Conservation (phyloP, 2,329 filamentous ascomycete genomes). For the Scedosporium boydii region DNA sequence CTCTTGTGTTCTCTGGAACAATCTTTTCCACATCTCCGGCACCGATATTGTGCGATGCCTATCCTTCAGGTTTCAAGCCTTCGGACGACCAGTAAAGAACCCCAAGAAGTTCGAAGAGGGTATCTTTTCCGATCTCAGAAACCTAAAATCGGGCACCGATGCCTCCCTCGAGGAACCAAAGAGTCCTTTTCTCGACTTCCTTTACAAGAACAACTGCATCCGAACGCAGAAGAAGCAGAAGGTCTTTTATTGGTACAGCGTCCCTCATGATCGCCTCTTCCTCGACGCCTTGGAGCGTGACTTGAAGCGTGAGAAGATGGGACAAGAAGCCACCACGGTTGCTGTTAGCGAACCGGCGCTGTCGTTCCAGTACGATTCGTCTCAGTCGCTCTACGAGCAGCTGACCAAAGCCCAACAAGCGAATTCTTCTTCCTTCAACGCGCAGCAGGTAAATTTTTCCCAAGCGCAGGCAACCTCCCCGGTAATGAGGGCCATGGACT, state of each 20-base stretch:
- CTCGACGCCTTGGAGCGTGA: slow-evolving; percentile 95
- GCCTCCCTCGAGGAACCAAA: slow-evolving; percentile 97
- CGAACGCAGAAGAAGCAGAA: slow-evolving; percentile 99
- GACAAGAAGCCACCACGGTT: slow-evolving; percentile 92
- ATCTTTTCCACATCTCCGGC: slow-evolving; percentile 97
- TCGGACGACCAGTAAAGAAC: slow-evolving; percentile 97
- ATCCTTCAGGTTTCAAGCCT: slow-evolving; percentile 96
- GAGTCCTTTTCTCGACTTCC: slow-evolving; percentile 94
- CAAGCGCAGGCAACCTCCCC: slow-evolving; percentile 81
- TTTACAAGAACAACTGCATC: slow-evolving; percentile 99
- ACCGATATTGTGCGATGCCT: slow-evolving; percentile 98
- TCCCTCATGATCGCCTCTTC: slow-evolving; percentile 94
- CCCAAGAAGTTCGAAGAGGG: slow-evolving; percentile 99
- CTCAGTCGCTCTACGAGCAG: slow-evolving; percentile 97
- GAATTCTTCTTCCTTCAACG: slow-evolving; percentile 93
- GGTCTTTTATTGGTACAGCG: slow-evolving; percentile 99
- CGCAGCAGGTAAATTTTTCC: slow-evolving; percentile 56
- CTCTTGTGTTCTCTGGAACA: slow-evolving; percentile 97
- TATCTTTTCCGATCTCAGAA: slow-evolving; percentile 97
- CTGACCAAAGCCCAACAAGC: slow-evolving; percentile 98
- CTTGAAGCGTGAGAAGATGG: slow-evolving; percentile 98
- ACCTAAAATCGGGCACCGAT: slow-evolving; percentile 96
- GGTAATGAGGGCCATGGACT: slow-evolving; percentile 80
- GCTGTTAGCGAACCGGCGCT: slow-evolving; percentile 94
- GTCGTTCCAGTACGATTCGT: slow-evolving; percentile 98